Percentiles rank a stretch among this genome's conserved stretches.
Conservation (phyloP, 2,329 filamentous ascomycete species). For the Lojkania enalia region DNA sequence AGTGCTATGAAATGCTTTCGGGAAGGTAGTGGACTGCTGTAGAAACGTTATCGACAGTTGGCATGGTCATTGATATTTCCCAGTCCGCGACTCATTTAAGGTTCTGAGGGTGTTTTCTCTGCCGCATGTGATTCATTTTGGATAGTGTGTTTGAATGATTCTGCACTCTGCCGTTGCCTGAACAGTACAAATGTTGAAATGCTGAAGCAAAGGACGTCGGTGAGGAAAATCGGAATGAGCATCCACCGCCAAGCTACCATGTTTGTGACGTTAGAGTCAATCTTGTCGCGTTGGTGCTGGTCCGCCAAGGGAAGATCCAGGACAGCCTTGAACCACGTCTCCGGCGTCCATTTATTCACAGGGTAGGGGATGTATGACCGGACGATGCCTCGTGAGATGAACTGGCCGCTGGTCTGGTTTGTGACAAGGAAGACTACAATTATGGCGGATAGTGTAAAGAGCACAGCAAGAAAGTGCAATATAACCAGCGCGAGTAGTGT, state of each 20-base stretch:
- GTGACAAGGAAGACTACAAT: constrained; percentile 38
- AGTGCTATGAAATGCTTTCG: too few species aligned
- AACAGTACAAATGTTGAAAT: constrained; percentile 22
- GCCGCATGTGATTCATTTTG: constrained; percentile 21
- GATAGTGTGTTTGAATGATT: constrained; percentile 8
- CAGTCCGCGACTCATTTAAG: not conserved
- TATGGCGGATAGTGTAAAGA: constrained; percentile 36
- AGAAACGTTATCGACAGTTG: too few species aligned
- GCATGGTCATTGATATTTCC: too few species aligned
- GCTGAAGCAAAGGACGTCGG: constrained; percentile 25
- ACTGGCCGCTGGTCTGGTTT: constrained; percentile 31
- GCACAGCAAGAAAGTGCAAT: constrained; percentile 31
- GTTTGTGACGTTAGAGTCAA: constrained; percentile 24
- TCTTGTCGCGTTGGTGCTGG: constrained; percentile 17
- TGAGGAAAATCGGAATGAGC: constrained; percentile 32
- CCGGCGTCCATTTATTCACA: constrained; percentile 35
- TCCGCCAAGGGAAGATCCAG: constrained; percentile 32
- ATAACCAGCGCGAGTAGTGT: constrained; percentile 42
- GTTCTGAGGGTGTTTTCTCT: not conserved
- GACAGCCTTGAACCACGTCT: constrained; percentile 39
- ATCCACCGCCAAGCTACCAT: constrained; percentile 42
- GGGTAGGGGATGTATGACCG: constrained; percentile 26
- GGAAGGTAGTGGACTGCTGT: too few species aligned
- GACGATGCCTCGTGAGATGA: constrained; percentile 26
- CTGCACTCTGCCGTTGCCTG: constrained; percentile 24